Base-by-base conservation (phyloP, 495 filamentous ascomycete species). In the Podospora bellae-mahoneyi region DNA sequence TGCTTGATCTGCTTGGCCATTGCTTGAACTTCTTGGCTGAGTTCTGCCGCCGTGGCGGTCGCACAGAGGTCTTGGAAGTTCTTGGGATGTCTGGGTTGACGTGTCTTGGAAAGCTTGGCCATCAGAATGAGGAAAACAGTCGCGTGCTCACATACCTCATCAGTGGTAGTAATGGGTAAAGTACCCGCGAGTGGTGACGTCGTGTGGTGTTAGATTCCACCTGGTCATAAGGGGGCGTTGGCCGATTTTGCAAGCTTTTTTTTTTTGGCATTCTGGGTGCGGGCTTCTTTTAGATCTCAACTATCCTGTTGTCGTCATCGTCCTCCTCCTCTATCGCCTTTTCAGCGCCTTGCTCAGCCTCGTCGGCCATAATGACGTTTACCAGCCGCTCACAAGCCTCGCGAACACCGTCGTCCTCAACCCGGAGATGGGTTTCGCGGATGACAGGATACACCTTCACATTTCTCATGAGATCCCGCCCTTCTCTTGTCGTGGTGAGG, bases 371-470 rank as follows among this genome's bases (percentile, higher is more conserved):
- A 56, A 99, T 74, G 15, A 99, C 87, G 71, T 99, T 92, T 48
- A 99, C 95, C 62, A 97, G 72, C 72, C 95, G 84, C 75, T 99
- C 95, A 72, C 92, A 95, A 18, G 87, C 90, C 73, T 96, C 94
- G 68, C 85, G 84, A 54, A 99, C 92, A 20, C 82, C 88, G 64
- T 97, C 94, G 75, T 97, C 82, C 32, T 94, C 84, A 15, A 93
- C 87, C 57, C 86, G 83, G 67, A 92, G 72, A 83, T 99, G 95
- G 39, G 90, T 88, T 75, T 97, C 95, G 65, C 94, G 82, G 39
- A 99, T 84, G 62, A 98, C 89, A 0, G 93, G 91, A 77, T 99
- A 98, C 5, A 94, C 90, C 69, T 92, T 91, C n/a, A 90, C 78
- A 13, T 79, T 83, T 67, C 91, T 86, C 84, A 97, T 83, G 62